phyloP scores from a whole-genome alignment of 2,329 filamentous ascomycete species.

The Cercospora sp. region DNA sequence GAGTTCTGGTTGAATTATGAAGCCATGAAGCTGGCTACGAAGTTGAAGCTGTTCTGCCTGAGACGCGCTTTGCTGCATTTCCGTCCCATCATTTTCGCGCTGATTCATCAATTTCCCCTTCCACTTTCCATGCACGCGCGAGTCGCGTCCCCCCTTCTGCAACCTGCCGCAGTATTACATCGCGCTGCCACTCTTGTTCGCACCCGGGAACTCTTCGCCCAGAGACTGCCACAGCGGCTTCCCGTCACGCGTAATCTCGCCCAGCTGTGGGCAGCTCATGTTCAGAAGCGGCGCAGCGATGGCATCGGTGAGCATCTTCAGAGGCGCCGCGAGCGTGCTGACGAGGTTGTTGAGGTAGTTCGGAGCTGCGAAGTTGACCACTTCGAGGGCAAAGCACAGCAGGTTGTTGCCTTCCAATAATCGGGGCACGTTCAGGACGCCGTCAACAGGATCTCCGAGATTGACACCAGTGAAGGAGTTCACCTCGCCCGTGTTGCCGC shows the following conservation, averaged over 20 bases:
- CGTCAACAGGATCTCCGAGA: constrained; percentile 40
- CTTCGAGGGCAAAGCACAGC: constrained; percentile 24
- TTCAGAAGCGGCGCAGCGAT: constrained; percentile 22
- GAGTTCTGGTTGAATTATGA: background rate
- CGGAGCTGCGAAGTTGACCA: constrained; percentile 40
- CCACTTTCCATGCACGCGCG: background rate
- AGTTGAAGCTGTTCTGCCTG: background rate
- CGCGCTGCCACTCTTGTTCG: constrained; percentile 23
- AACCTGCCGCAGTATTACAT: constrained; percentile 2
- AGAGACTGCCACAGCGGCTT: constrained; percentile 26
- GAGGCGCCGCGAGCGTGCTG: constrained; percentile 18
- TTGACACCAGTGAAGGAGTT: constrained; percentile 32
- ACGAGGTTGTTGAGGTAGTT: constrained; percentile 38
- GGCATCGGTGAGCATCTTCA: constrained; percentile 21
- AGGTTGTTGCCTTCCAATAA: constrained; percentile 23
- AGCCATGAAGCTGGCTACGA: background rate
- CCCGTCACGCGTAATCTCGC: constrained; percentile 25
- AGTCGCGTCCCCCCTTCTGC: background rate
- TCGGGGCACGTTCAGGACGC: constrained; percentile 44
- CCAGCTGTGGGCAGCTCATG: constrained; percentile 24
- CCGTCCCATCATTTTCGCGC: background rate
- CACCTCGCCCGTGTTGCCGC: constrained; percentile 30
- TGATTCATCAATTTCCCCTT: background rate
- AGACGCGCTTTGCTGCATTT: background rate
- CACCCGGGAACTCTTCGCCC: constrained; percentile 25